Evolutionary conservation across 257 asterid genomes (phyloP).

Genomic region (Solanum paucissectum): DNA sequence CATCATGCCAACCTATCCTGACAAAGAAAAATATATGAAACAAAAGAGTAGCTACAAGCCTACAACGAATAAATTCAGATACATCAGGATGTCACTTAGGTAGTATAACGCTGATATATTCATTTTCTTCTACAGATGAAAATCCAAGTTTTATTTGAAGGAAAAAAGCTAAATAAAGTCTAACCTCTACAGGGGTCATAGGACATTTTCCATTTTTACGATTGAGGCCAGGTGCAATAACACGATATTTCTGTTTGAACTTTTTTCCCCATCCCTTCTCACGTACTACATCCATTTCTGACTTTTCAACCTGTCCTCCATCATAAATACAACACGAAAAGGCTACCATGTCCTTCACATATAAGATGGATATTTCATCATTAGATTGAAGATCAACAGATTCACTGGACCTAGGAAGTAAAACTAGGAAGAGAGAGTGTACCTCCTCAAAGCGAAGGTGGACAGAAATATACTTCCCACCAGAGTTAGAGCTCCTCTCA

Average conservation of each 20-base stretch:
- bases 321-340: constrained; percentile 78
- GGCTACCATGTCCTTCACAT: constrained; percentile 81
- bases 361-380: not conserved
- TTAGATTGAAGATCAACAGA: not conserved
- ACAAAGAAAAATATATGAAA: constrained; percentile 38
- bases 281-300: constrained; percentile 60
- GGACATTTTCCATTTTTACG: constrained; percentile 85
- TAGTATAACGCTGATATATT: not conserved
- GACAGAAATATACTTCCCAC: constrained; percentile 64
- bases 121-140: not conserved
- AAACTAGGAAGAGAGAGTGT: not conserved
- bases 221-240: constrained; percentile 46
- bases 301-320: constrained; percentile 52
- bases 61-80: not conserved
- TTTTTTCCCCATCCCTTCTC: constrained; percentile 77
- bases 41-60: constrained; percentile 9
- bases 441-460: constrained; percentile 95
- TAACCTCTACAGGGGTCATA: constrained; percentile 90
- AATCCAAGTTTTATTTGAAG: not conserved
- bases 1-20: constrained; percentile 98
- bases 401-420: not conserved
- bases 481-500: constrained; percentile 41
- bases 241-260: constrained; percentile 33
- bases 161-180: constrained; percentile 8
- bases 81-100: not conserved